Conservation (phyloP, 2,329 filamentous ascomycete genomes). For the Ceratocystis lukuohia region DNA sequence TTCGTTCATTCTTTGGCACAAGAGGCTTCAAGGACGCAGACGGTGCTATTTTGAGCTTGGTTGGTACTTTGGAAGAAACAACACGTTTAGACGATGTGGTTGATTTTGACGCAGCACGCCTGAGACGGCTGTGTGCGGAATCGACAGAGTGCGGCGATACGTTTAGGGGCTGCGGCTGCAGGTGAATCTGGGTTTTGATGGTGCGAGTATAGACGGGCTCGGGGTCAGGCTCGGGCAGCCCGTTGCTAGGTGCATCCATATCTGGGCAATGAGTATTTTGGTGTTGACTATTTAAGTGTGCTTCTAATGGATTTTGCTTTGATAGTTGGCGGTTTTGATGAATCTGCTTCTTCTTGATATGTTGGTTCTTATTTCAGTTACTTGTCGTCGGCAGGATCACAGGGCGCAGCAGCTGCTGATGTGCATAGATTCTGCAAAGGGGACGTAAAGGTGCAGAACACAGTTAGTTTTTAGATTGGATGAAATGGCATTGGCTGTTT, state of each 20-base stretch:
- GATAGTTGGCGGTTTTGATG: neutral
- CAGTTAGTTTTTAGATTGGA: neutral
- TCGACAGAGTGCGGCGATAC: constrained; percentile 14
- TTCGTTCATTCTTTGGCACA: constrained; percentile 29
- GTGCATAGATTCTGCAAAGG: constrained; percentile 4
- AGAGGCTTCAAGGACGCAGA: constrained; percentile 19
- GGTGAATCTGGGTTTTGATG: constrained; percentile 12
- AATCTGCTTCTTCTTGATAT: neutral
- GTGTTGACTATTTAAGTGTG: neutral
- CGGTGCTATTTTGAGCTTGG: constrained; percentile 17
- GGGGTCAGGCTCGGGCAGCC: neutral
- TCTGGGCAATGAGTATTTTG: neutral
- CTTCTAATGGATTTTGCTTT: neutral
- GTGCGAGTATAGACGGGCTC: constrained; percentile 2
- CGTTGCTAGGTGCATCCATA: constrained; percentile 9
- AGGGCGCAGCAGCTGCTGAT: constrained; percentile 4
- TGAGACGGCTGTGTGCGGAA: constrained; percentile 15
- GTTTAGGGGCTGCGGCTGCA: constrained; percentile 7
- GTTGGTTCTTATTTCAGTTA: neutral
- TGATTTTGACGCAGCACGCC: constrained; percentile 12
- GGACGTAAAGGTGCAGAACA: neutral
- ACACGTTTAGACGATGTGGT: constrained; percentile 3
- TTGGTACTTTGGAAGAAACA: neutral
- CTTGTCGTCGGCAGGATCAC: neutral
- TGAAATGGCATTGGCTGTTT: neutral